phyloP scores from a whole-genome alignment of 2,329 filamentous ascomycete species.

The Aspergillus felis region DNA sequence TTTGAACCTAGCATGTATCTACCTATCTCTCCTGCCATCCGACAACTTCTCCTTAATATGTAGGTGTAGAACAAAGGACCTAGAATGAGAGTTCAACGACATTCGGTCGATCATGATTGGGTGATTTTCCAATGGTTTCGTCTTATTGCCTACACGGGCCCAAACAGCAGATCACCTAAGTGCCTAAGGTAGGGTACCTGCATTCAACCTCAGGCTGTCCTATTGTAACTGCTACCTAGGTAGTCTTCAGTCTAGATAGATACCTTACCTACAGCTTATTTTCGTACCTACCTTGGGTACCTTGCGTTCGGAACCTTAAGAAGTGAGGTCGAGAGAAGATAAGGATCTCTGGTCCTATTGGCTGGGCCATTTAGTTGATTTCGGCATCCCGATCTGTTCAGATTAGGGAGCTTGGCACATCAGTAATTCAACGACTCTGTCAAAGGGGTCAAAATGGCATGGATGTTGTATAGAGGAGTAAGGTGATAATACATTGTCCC shows the following conservation, averaged over 20 bases:
- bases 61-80: too few relatives aligned
- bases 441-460: background rate
- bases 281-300: too few relatives aligned
- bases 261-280: too few relatives aligned
- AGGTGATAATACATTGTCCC: background rate
- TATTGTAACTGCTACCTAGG: background rate
- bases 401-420: constrained; percentile 11
- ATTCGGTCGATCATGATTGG: background rate
- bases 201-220: background rate
- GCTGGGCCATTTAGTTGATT: constrained; percentile 2
- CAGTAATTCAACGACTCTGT: background rate
- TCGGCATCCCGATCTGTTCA: constrained; percentile 19
- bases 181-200: background rate
- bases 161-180: background rate
- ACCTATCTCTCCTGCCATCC: background rate
- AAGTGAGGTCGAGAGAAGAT: constrained; percentile 17
- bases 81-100: background rate
- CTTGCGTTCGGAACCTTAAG: background rate
- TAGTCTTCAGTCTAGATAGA: too few relatives aligned
- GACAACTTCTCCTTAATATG: background rate
- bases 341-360: constrained; percentile 22
- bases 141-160: background rate
- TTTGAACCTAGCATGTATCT: background rate
- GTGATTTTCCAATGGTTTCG: background rate
- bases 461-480: background rate